Conservation (phyloP, 805 yeast species). For the Kuraishia capsulata region DNA sequence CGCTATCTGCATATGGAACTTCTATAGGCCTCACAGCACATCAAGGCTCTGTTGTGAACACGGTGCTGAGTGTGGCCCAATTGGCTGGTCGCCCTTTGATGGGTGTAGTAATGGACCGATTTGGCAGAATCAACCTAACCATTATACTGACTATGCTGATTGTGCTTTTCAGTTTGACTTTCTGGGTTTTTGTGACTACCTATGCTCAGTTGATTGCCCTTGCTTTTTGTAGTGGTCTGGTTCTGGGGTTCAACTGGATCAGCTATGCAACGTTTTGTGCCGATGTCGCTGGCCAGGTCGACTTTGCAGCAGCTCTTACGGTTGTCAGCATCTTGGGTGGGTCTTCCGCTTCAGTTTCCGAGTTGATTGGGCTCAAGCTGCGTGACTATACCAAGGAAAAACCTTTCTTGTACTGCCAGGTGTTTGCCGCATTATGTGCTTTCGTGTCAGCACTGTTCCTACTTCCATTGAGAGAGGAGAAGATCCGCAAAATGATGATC, state of each 20-base stretch:
- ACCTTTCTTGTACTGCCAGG: slow-evolving; percentile 53
- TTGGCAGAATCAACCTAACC: slow-evolving; percentile 39
- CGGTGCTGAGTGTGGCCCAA: slow-evolving; percentile 36
- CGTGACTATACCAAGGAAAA: slow-evolving; percentile 8
- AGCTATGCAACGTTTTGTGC: slow-evolving; percentile 19
- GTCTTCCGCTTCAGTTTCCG: slow-evolving; percentile 17
- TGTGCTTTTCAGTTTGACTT: slow-evolving; percentile 29
- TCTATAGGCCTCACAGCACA: slow-evolving; percentile 34
- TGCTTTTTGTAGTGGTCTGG: slow-evolving; percentile 31
- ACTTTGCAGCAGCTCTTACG: slow-evolving; percentile 21
- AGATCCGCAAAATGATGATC: slow-evolving; percentile 29
- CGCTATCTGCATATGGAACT: slow-evolving; percentile 36
- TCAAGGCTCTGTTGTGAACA: slow-evolving; percentile 36
- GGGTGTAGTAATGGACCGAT: slow-evolving; percentile 33
- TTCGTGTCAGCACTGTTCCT: slow-evolving; percentile 31
- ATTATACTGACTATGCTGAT: slow-evolving; percentile 24
- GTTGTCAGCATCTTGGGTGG: slow-evolving; percentile 17
- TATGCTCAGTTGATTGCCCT: slow-evolving; percentile 29
- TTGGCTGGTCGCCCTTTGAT: slow-evolving; percentile 39
- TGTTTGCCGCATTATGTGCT: slow-evolving; percentile 46
- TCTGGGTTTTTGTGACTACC: slow-evolving; percentile 29
- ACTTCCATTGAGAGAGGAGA: slow-evolving; percentile 41
- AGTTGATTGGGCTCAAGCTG: slow-evolving; percentile 19
- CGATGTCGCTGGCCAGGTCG: slow-evolving; percentile 16
- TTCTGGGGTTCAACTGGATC: slow-evolving; percentile 33